phyloP scores from a whole-genome alignment of 768 basidiomycete species.

The Lactarius sanguifluus region DNA sequence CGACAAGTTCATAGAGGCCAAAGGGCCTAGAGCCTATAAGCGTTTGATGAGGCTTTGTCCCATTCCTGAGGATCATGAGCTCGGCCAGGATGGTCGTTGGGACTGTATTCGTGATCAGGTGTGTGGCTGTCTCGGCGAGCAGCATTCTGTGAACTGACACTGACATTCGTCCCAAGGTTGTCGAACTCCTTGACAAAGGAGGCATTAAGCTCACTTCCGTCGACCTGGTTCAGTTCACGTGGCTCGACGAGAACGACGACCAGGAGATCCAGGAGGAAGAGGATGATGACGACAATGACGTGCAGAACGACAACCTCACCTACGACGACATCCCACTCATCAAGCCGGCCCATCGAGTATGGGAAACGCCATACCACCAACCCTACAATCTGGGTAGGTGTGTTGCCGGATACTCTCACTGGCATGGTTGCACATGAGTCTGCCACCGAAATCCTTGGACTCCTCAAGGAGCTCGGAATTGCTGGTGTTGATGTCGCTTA shows the following conservation, averaged over 20 bases:
- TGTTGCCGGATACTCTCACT: slow-evolving; percentile 32
- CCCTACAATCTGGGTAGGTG: not conserved
- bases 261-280: slow-evolving; percentile 26
- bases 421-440: slow-evolving; percentile 29
- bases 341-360: slow-evolving; percentile 33
- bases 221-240: not conserved
- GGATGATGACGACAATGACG: slow-evolving; percentile 33
- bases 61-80: too few species aligned
- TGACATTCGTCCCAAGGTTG: too few species aligned
- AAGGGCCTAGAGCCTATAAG: too few species aligned
- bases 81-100: too few species aligned
- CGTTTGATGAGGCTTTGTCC: too few species aligned
- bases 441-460: slow-evolving; percentile 27
- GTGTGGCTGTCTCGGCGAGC: too few species aligned
- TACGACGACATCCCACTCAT: slow-evolving; percentile 28
- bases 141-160: too few species aligned
- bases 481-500: slow-evolving; percentile 32
- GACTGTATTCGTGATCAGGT: too few species aligned
- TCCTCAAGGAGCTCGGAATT: slow-evolving; percentile 28
- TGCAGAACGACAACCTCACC: slow-evolving; percentile 21
- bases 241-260: slow-evolving; percentile 22
- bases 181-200: too few species aligned
- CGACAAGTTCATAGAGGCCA: too few species aligned
- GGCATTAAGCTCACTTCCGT: too few species aligned
- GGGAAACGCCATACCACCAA: not conserved